Base-by-base conservation (phyloP, 2,329 filamentous ascomycete species). In the Fusarium sp. region DNA sequence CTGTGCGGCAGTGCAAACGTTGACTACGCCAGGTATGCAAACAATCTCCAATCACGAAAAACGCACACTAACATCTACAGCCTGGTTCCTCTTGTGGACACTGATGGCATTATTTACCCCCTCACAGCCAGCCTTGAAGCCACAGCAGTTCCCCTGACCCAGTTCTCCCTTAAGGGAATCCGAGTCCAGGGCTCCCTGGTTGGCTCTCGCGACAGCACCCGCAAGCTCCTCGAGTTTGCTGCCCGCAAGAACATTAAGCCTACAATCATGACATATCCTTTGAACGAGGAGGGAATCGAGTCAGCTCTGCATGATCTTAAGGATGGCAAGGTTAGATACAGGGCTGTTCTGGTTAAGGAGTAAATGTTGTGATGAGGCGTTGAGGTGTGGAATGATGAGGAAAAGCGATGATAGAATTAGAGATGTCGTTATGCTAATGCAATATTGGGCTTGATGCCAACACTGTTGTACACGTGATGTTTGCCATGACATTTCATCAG, bases 301-400 rank as follows among this genome's bases (percentile, higher is more conserved):
- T 77, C 81, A 35, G 82, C 83, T 5, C 79, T 84, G 64, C 75
- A 80, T 1, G 82, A 79, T 63, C 60, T 84, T 30, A 79, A 81
- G 32, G 68, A 81, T 8, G 82, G 83, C 4, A 75, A 82, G 39
- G 73, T 84, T 14, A 63, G 76, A 37, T 80, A 80, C 59, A 67
- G 78, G 37, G 78, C 72, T 16, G 77, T 79, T 13, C 73, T 85
- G 4, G 74, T 82, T 3, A 74, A 62, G 67, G 64, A 76, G 67
- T 76, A 71, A 59, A 48, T 18, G 23, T 10, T 3, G 1, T 34
- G 18, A 35, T 7, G 0, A 43, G 41, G 39, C 59, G 59, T 48
- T 48, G 20, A 34, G 30, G 30, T 25, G 34, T 27, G 16, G 9
- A 3, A 16, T 16, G 32, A 35, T 34, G 30, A 35, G n/a, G n/a